Evolutionary conservation across 106 monocot genomes (phyloP).

Genomic region (Dioscorea dumetorum): DNA sequence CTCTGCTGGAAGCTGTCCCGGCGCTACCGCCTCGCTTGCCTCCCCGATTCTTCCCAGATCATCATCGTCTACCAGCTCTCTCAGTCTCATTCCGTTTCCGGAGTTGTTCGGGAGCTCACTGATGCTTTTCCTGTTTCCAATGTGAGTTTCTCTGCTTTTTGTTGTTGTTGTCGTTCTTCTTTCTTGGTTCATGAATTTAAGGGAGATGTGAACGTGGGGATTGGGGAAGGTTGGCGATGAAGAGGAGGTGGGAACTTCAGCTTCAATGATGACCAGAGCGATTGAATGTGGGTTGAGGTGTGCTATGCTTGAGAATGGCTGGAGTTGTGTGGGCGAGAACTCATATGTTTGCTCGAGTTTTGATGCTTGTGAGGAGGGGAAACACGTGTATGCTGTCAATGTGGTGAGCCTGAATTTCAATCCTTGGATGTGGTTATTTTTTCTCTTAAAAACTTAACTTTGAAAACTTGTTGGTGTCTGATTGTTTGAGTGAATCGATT

Average conservation of each 20-base stretch:
- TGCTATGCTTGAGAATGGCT: slow-evolving; percentile 37
- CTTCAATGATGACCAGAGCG: slow-evolving; percentile 35
- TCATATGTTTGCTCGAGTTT: slow-evolving; percentile 47
- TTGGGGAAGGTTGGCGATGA: slow-evolving; percentile 33
- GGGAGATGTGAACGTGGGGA: not conserved
- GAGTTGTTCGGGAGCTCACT: slow-evolving; percentile 26
- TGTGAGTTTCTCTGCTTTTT: slow-evolving; percentile 14
- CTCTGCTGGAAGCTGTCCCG: slow-evolving; percentile 63
- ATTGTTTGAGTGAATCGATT: too few species aligned
- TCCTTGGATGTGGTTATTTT: not conserved
- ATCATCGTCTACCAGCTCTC: slow-evolving; percentile 48
- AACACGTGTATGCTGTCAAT: slow-evolving; percentile 34
- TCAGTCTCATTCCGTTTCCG: slow-evolving; percentile 29
- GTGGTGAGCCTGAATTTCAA: slow-evolving; percentile 30
- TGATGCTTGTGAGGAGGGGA: slow-evolving; percentile 33
- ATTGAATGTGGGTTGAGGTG: slow-evolving; percentile 45
- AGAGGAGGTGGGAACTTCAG: slow-evolving; percentile 38
- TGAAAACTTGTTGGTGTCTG: not conserved
- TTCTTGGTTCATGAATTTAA: too few species aligned
- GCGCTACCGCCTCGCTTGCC: slow-evolving; percentile 32
- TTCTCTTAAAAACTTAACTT: not conserved
- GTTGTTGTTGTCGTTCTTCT: too few species aligned
- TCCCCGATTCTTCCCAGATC: slow-evolving; percentile 25
- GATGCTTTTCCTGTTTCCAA: slow-evolving; percentile 4
- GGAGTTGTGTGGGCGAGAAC: slow-evolving; percentile 50